Base-by-base conservation (phyloP, 148 eudicot genomes). In the Heliamphora exappendiculata region DNA sequence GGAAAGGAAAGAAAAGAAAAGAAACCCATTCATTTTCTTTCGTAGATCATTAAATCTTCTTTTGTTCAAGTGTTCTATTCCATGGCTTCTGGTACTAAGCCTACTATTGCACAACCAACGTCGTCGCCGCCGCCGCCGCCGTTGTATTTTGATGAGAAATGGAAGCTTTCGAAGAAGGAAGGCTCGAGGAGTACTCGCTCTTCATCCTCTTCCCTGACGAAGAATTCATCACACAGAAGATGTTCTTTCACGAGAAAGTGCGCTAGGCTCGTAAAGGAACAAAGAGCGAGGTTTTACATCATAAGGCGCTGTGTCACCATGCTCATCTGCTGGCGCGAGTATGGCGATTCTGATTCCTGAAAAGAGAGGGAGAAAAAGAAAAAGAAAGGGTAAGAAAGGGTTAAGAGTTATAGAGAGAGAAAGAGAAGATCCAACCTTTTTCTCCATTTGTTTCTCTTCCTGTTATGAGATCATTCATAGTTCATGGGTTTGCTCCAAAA, bases 251-350 rank as follows among this genome's bases (percentile, higher is more conserved):
- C 89, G 1, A 85, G 91, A 44, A 94, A 90, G 82, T 94, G 97
- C 57, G 85, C 93, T 0, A 77, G 85, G 37, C 87, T 94, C 20
- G 97, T 91, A 13, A 88, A 90, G 57, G 90, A 93, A 67, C 98
- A 93, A 53, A 85, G 98, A 26, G 97, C 98, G 10, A 85, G 89
- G 59, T 94, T 91, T 53, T 94, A 94, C 78, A 91, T 94, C 82
- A 85, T 94, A 87, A 74, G 93, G 67, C 83, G 97, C 1, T 94
- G 97, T 71, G 90, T 94, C 71, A 87, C 86, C 51, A 91, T 93
- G 94, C 90, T 93, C 37, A 59, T 89, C 54, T 93, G 98, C 71
- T 93, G 96, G 94, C 84, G 90, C 12, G 94, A 93, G 3, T 93
- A 87, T 49, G 75, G 76, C 5, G 98, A 90, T 81, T 87, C 89